Conservation (phyloP, 2,329 filamentous ascomycete genomes). For the Sclerotinia glacialis region DNA sequence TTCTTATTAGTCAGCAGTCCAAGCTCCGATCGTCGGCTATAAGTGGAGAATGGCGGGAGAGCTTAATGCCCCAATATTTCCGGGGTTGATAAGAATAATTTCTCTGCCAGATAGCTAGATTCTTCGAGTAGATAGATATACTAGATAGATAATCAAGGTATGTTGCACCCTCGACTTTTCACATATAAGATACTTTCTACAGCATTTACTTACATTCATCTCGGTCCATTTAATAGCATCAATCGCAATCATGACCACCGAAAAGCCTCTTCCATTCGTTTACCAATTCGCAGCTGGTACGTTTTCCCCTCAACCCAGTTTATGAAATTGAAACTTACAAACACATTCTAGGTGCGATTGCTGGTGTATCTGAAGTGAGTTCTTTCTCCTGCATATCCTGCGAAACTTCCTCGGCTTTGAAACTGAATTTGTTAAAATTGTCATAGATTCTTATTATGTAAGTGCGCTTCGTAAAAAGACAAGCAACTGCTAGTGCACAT, state of each 20-base stretch:
- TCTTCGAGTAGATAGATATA: not conserved
- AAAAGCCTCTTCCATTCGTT: slow-evolving; percentile 81
- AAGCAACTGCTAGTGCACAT: slow-evolving; percentile 13
- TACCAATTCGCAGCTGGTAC: slow-evolving; percentile 93
- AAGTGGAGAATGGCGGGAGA: slow-evolving; percentile 12
- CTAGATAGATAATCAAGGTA: not conserved
- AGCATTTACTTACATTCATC: not conserved
- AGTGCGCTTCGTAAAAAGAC: slow-evolving; percentile 38
- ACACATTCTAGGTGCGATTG: slow-evolving; percentile 68
- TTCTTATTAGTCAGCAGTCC: no score
- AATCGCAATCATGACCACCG: slow-evolving; percentile 55
- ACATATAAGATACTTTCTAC: not conserved
- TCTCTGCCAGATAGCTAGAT: not conserved
- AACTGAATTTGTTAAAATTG: slow-evolving; percentile 32
- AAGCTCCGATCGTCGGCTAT: slow-evolving; percentile 16
- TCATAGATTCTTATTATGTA: slow-evolving; percentile 83
- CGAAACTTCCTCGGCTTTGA: not conserved
- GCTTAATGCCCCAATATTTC: slow-evolving; percentile 1
- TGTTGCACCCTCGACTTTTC: not conserved
- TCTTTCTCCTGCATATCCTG: not conserved
- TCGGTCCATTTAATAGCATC: not conserved
- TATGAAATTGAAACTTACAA: slow-evolving; percentile 36
- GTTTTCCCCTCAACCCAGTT: slow-evolving; percentile 35
- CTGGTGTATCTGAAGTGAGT: slow-evolving; percentile 93
- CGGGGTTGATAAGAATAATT: slow-evolving; percentile 7